These are phyloP conservation scores for Silene coronaria DNA, from an alignment of 179 eudicot genomes.

Conservation along the genomic window DNA sequence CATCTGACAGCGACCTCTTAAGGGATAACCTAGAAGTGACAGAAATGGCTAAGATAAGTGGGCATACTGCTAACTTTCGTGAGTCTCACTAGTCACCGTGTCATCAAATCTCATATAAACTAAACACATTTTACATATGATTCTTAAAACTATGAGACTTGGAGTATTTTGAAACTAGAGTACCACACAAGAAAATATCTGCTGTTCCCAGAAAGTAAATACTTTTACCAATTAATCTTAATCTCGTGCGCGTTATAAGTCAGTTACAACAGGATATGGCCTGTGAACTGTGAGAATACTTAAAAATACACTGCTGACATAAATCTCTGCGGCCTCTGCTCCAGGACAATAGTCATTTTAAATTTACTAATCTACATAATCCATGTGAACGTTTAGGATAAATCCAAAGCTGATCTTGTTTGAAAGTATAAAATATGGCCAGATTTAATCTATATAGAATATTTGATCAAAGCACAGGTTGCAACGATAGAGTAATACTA, in stretches of 20 bases:
- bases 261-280: not conserved
- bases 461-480: not conserved
- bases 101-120: not conserved
- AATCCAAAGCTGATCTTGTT: not conserved
- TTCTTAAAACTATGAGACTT: not conserved
- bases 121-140: not conserved
- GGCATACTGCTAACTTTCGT: not conserved
- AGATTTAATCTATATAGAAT: not conserved
- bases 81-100: too few species aligned
- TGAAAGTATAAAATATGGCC: not conserved
- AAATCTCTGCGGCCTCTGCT: not conserved
- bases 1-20: conserved; percentile 87
- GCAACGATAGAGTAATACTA: not conserved
- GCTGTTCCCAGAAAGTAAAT: not conserved
- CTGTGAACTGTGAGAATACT: not conserved
- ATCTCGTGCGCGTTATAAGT: not conserved
- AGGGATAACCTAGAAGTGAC: conserved; percentile 45
- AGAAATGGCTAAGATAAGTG: not conserved
- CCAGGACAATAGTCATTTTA: not conserved
- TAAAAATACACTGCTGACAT: not conserved
- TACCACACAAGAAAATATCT: not conserved
- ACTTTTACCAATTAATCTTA: not conserved
- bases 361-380: not conserved
- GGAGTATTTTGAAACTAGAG: conserved; percentile 2
- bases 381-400: not conserved